Percentiles rank a stretch among this genome's conserved stretches.
Conservation (phyloP, 2,329 filamentous ascomycete genomes). For the Fusarium anguioides region DNA sequence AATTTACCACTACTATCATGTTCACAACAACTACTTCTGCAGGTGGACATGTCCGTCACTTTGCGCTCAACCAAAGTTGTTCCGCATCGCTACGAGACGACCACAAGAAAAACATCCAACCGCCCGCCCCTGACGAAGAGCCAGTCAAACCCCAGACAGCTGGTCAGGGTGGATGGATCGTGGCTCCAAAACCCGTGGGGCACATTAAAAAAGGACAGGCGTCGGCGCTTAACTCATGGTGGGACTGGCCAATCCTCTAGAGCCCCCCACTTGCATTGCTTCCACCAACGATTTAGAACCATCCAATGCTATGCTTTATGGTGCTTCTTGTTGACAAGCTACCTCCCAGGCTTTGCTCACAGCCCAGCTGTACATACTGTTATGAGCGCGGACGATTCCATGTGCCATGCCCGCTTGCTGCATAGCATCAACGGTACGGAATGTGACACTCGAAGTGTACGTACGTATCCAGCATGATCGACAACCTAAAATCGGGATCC, state of each 20-base stretch:
- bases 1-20: background rate
- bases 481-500: conserved; percentile 20
- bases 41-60: conserved; percentile 27
- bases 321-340: conserved; percentile 12
- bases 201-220: conserved; percentile 63
- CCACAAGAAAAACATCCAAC: conserved; percentile 29
- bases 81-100: conserved; percentile 20
- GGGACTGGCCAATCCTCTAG: conserved; percentile 43
- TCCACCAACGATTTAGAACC: conserved; percentile 54
- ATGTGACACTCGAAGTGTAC: conserved; percentile 39
- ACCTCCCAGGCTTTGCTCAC: conserved; percentile 10
- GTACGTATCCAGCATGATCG: conserved; percentile 32
- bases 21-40: conserved; percentile 5
- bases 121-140: conserved; percentile 25
- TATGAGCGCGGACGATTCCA: conserved; percentile 25
- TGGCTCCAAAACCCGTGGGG: conserved; percentile 51
- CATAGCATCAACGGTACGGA: conserved; percentile 38
- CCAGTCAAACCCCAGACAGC: conserved; percentile 38
- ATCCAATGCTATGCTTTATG: conserved; percentile 20
- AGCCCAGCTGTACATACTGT: conserved; percentile 9
- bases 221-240: conserved; percentile 66
- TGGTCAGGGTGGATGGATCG: conserved; percentile 41
- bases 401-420: conserved; percentile 29
- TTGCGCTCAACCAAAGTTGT: conserved; percentile 24
- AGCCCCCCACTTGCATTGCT: conserved; percentile 49